A percentile compares a stretch with the other conserved stretches of the same genome.
Conservation (phyloP, 805 yeast genomes). For the Zygoascus ofunaensis region DNA sequence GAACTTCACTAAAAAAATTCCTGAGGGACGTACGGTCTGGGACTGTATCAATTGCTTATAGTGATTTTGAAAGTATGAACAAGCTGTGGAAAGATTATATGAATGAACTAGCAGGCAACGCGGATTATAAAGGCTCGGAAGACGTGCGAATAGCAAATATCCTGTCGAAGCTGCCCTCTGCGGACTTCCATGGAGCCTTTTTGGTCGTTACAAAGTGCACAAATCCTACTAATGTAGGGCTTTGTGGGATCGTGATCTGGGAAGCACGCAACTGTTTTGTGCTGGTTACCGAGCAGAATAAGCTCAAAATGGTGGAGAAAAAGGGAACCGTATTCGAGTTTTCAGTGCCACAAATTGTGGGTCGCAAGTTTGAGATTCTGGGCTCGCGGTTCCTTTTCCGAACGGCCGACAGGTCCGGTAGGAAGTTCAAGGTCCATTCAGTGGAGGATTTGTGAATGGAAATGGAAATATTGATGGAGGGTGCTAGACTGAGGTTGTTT, state of each 20-base stretch:
- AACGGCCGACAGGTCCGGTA: slow-evolving; percentile 70
- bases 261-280: slow-evolving; percentile 70
- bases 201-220: slow-evolving; percentile 49
- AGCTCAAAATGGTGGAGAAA: slow-evolving; percentile 58
- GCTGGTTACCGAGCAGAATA: slow-evolving; percentile 54
- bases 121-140: not conserved
- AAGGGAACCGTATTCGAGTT: slow-evolving; percentile 48
- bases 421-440: slow-evolving; percentile 74
- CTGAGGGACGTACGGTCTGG: slow-evolving; percentile 15
- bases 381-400: slow-evolving; percentile 75
- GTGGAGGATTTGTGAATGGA: slow-evolving; percentile 44
- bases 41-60: slow-evolving; percentile 28
- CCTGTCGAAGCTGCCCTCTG: slow-evolving; percentile 45
- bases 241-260: slow-evolving; percentile 71
- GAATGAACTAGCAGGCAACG: slow-evolving; percentile 38
- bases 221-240: slow-evolving; percentile 50
- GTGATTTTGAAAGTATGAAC: slow-evolving; percentile 46
- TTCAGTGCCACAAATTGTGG: slow-evolving; percentile 8
- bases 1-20: slow-evolving; percentile 20
- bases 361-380: slow-evolving; percentile 45
- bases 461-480: too few species aligned
- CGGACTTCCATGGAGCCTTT: slow-evolving; percentile 75
- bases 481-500: too few species aligned
- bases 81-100: slow-evolving; percentile 69
- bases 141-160: not conserved